Percentiles rank a stretch among this genome's conserved stretches.
Conservation (phyloP, 2,329 filamentous ascomycete genomes). For the Byssoonygena ceratinophila region DNA sequence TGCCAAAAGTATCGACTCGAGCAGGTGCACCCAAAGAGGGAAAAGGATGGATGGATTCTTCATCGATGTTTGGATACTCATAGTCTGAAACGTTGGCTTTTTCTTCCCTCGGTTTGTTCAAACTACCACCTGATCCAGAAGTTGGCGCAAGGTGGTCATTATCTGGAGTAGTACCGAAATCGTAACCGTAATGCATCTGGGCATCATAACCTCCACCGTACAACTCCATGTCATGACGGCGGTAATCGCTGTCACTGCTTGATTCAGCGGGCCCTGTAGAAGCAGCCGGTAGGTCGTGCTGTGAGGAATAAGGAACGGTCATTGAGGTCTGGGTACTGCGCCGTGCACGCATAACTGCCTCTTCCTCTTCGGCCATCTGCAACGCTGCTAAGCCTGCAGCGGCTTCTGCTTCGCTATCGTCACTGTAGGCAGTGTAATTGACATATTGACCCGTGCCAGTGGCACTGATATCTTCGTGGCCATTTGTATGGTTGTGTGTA, state of each 20-base stretch:
- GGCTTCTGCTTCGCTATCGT: constrained; percentile 82
- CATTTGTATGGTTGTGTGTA: constrained; percentile 41
- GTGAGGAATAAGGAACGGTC: constrained; percentile 33
- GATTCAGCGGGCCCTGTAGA: constrained; percentile 17
- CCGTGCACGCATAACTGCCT: constrained; percentile 52
- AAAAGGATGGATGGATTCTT: constrained; percentile 49
- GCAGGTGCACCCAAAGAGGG: constrained; percentile 49
- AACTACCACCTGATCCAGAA: constrained; percentile 14
- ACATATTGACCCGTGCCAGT: constrained; percentile 37
- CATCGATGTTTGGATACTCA: constrained; percentile 33
- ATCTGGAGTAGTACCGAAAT: constrained; percentile 19
- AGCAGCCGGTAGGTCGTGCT: constrained; percentile 24
- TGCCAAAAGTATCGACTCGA: constrained; percentile 75
- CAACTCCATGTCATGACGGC: constrained; percentile 59
- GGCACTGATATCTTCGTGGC: constrained; percentile 36
- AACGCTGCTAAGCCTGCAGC: constrained; percentile 74
- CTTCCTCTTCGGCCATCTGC: constrained; percentile 68
- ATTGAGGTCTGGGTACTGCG: constrained; percentile 47
- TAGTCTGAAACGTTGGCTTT: constrained; percentile 26
- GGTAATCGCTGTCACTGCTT: constrained; percentile 63
- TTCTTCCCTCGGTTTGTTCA: constrained; percentile 15
- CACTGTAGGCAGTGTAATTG: constrained; percentile 44
- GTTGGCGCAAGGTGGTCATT: constrained; percentile 8
- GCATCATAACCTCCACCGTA: constrained; percentile 62
- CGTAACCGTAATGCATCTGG: constrained; percentile 50